Evolutionary conservation across 352 stramenopile genomes (phyloP).

Genomic region (Aphanomyces cochlioides): DNA sequence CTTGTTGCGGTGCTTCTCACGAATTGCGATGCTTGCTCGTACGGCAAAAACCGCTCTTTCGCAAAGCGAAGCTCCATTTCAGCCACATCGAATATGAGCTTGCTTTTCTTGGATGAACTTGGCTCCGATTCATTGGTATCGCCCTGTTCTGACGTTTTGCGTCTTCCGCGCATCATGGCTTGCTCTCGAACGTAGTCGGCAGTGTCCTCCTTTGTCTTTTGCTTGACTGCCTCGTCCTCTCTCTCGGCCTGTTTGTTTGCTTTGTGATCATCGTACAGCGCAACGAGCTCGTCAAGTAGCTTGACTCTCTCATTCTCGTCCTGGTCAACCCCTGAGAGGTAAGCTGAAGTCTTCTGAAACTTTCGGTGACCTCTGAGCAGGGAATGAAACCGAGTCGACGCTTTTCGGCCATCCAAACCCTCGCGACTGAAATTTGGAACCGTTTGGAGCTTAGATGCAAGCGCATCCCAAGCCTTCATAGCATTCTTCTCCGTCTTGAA

Average conservation of each 20-base stretch:
- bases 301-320: background rate
- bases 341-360: background rate
- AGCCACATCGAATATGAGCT: no score
- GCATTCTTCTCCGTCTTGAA: background rate
- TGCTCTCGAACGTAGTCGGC: no score
- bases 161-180: no score
- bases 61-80: no score
- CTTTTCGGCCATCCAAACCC: background rate
- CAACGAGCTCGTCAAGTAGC: background rate
- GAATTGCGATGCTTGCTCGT: no score
- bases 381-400: background rate
- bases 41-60: no score
- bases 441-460: background rate
- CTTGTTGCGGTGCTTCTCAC: no score
- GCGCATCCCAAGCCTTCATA: background rate
- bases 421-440: background rate
- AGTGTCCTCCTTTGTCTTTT: background rate
- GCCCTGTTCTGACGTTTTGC: no score
- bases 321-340: background rate
- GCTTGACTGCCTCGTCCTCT: background rate
- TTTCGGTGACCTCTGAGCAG: background rate
- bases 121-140: no score
- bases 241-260: background rate
- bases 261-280: background rate
- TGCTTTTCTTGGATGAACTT: no score